Base-by-base conservation (phyloP, 495 filamentous ascomycete genomes). In the Penicillium angulare region DNA sequence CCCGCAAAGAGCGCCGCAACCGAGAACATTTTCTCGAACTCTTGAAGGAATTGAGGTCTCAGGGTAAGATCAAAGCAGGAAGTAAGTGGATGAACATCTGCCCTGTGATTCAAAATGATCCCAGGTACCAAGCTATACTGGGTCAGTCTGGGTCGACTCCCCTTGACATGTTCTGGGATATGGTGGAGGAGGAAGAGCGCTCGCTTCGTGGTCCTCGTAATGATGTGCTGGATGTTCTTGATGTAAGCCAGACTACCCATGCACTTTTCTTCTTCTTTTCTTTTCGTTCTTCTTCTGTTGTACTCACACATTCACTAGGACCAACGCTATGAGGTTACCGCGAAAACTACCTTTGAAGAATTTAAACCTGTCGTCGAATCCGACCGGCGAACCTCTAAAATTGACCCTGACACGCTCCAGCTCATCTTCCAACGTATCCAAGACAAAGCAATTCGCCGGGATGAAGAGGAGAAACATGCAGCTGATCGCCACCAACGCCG, bases 131-230 rank as follows among this genome's bases (percentile, higher is more conserved):
- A 61, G 88, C 83, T 40, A 87, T 96, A 73, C 80, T 93, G 24
- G 93, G 92, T 35, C 90, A 93, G 57, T 62, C 83, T 34, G 95
- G 95, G 44, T 97, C 93, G 3, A 88, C 83, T 4, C 89, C 92
- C n/a, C 76, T 96, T 52, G 93, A 99, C 50, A 75, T 99, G 7
- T 96, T 97, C 71, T 96, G 95, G 92, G 95, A 99, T 69, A 79
- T 91, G 42, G 81, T 97, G 13, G 92, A 96, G 64, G 92, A 97
- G 67, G 90, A 96, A 68, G 91, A 97, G 53, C 81, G 86, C 42
- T 83, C 85, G 16, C 72, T 97, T 13, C 86, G 95, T 34, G 81
- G 81, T 41, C 86, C 85, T 40, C 80, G 92, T 24, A 95, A 95
- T 65, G 83, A 91, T 61, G 86, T 95, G 3, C 75, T 92, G 41